A percentile compares a stretch with the other conserved stretches of the same genome.
Evolutionary conservation across 306 rosid genomes (phyloP).

Genomic region (Calophaca sinica): DNA sequence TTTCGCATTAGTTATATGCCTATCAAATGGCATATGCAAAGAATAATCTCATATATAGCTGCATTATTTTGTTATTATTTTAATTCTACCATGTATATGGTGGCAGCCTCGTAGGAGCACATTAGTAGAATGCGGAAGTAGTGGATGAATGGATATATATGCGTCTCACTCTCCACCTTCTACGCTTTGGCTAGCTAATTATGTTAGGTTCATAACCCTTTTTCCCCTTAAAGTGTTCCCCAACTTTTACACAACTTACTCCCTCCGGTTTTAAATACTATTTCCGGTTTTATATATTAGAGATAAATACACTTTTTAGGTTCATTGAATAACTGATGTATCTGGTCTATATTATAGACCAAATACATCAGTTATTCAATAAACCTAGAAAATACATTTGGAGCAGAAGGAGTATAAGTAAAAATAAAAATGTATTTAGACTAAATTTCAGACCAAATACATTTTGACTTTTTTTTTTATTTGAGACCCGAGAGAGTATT

Average conservation of each 20-base stretch:
- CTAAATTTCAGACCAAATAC: no score
- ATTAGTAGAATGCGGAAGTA: conserved; percentile 22
- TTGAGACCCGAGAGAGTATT: no score
- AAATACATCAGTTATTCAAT: no score
- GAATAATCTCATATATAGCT: conserved; percentile 39
- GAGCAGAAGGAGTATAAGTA: no score
- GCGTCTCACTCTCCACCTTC: conserved; percentile 53
- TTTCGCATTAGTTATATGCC: conserved; percentile 12
- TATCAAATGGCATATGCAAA: conserved; percentile 23
- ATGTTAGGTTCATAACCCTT: conserved; percentile 36
- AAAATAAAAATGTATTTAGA: no score
- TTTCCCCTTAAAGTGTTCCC: conserved; percentile 40
- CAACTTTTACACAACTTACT: conserved; percentile 42
- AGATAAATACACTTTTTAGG: no score
- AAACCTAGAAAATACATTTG: no score
- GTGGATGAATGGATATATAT: conserved; percentile 35
- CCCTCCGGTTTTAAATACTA: no score
- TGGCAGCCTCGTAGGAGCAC: conserved; percentile 61
- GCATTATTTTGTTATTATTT: neutral
- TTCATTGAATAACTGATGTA: no score
- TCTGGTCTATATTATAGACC: no score
- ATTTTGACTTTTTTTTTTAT: no score
- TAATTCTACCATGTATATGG: conserved; percentile 31
- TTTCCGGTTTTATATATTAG: no score
- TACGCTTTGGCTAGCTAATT: conserved; percentile 41